phyloP scores from a whole-genome alignment of 305 asterid genomes.

The Fraxinus sp. region DNA sequence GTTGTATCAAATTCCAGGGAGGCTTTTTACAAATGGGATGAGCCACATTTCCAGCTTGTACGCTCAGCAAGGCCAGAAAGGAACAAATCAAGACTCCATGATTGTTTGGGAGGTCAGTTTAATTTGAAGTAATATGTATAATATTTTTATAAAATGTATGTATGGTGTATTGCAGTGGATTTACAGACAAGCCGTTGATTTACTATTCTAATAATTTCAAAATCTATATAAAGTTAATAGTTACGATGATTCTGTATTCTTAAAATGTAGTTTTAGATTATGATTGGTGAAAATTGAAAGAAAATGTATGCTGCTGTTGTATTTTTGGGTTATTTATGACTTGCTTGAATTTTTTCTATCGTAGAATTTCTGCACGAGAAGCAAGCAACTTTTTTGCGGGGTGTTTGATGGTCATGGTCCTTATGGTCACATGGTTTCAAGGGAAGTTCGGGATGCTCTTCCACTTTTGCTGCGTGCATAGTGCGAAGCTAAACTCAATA shows the following conservation, averaged over 20 bases:
- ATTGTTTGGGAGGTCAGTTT: constrained; percentile 89
- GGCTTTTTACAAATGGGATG: constrained; percentile 73
- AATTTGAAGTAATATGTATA: background rate
- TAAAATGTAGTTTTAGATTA: constrained; percentile 16
- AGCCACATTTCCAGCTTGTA: constrained; percentile 61
- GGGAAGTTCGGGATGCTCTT: constrained; percentile 68
- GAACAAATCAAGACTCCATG: constrained; percentile 96
- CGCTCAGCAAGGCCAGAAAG: constrained; percentile 96
- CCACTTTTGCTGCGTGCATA: constrained; percentile 54
- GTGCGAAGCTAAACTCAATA: constrained; percentile 46
- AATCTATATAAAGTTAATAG: background rate
- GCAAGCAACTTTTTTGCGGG: constrained; percentile 65
- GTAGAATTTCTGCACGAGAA: constrained; percentile 68
- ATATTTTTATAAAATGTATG: no score
- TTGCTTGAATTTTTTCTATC: constrained; percentile 51
- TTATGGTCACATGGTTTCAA: constrained; percentile 76
- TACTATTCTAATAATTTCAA: no score
- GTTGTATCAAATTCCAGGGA: constrained; percentile 71
- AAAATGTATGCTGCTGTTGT: constrained; percentile 28
- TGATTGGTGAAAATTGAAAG: constrained; percentile 29
- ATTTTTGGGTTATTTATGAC: constrained; percentile 52
- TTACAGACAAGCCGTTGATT: no score
- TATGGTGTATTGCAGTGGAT: no score
- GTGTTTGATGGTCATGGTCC: constrained; percentile 87
- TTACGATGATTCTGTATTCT: background rate